phyloP scores from a whole-genome alignment of 148 eudicot species.

The Beta vulgaris region DNA sequence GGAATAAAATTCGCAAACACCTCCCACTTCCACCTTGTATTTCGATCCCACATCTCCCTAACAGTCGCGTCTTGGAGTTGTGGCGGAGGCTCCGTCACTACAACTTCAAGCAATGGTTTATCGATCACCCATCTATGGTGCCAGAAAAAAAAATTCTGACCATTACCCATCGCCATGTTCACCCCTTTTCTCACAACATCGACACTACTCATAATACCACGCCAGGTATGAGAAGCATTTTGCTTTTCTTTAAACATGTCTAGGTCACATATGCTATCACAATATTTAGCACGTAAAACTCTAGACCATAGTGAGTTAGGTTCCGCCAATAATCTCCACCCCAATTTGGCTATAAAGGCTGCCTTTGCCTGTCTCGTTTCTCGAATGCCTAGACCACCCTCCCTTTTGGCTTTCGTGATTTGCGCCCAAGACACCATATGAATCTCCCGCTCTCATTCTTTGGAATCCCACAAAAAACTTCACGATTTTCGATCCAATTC shows the following conservation, averaged over 20 bases:
- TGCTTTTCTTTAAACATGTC: not conserved
- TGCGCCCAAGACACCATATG: not conserved
- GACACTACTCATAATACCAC: no score
- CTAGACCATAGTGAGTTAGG: not conserved
- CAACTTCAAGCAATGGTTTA: not conserved
- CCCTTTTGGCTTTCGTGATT: not conserved
- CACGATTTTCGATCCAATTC: not conserved
- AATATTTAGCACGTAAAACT: not conserved
- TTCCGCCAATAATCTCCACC: not conserved
- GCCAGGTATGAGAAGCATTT: not conserved
- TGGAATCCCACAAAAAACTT: not conserved
- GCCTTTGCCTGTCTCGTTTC: not conserved
- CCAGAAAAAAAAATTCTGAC: constrained; percentile 1
- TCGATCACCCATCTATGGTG: not conserved
- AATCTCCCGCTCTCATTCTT: no score
- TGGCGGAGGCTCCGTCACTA: no score
- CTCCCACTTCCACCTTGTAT: not conserved
- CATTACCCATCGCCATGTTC: not conserved
- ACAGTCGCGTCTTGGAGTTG: not conserved
- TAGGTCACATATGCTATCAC: not conserved
- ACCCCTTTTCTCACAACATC: not conserved
- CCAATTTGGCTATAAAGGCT: not conserved
- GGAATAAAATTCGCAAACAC: not conserved
- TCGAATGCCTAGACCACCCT: not conserved
- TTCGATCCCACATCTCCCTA: not conserved